Conservation (phyloP, 306 rosid species). For the Chamaecrista fasciculata region DNA sequence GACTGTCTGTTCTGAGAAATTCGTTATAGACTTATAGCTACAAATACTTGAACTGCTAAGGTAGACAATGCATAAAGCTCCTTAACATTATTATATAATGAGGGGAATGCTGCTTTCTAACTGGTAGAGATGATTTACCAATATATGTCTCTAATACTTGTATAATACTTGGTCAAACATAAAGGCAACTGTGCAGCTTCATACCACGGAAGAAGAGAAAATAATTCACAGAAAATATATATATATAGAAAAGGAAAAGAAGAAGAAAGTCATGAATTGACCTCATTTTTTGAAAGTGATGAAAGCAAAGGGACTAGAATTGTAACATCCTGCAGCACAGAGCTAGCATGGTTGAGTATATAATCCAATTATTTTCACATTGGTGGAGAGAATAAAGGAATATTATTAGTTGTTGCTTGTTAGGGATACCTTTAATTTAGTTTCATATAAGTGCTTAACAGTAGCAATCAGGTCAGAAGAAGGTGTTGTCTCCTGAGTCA, state of each 20-base stretch:
- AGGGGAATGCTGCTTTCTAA: background rate
- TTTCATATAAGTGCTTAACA: constrained; percentile 83
- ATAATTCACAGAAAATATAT: background rate
- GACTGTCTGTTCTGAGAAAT: background rate
- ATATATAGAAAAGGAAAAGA: constrained; percentile 17
- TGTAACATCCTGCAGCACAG: constrained; percentile 80
- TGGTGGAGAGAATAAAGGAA: constrained; percentile 21
- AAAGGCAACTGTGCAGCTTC: background rate
- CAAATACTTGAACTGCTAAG: background rate
- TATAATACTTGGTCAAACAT: constrained; percentile 11
- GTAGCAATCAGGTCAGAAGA: constrained; percentile 85
- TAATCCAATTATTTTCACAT: background rate
- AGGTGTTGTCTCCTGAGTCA: constrained; percentile 81
- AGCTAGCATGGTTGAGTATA: constrained; percentile 34
- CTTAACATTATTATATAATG: background rate
- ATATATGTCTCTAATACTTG: too few species aligned
- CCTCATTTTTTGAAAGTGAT: constrained; percentile 90
- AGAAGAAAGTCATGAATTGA: constrained; percentile 30
- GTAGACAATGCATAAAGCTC: background rate
- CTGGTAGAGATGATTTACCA: background rate
- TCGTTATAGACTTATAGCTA: background rate
- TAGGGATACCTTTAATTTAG: constrained; percentile 73
- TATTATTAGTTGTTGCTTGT: constrained; percentile 10
- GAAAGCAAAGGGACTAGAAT: constrained; percentile 92
- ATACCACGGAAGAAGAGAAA: background rate